These are phyloP conservation scores for Alternaria triticina DNA, from an alignment of 2,329 filamentous ascomycete species.

Conservation along the genomic window DNA sequence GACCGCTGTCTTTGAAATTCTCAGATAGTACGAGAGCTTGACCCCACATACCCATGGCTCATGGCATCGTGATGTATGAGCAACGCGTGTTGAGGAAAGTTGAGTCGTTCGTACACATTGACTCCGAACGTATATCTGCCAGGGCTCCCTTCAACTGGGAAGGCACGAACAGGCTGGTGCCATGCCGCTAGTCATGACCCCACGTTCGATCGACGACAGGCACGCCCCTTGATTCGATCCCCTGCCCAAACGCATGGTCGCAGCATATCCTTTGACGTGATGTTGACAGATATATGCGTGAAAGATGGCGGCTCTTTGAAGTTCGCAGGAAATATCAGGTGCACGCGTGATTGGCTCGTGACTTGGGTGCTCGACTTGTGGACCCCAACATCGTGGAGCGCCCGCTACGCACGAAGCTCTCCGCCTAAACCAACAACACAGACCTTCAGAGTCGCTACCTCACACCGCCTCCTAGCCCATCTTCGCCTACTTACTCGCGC, in stretches of 20 bases:
- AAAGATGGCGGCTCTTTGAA: background rate
- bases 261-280: background rate
- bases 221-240: slow-evolving; percentile 12
- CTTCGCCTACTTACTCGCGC: slow-evolving; percentile 18
- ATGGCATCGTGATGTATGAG: background rate
- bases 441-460: slow-evolving; percentile 19
- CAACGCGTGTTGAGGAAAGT: background rate
- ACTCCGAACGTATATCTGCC: background rate
- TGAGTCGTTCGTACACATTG: background rate
- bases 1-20: background rate
- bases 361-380: background rate
- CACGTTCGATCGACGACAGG: slow-evolving; percentile 12
- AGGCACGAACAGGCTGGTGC: background rate
- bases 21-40: background rate
- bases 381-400: slow-evolving; percentile 12
- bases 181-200: slow-evolving; percentile 14
- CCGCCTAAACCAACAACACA: slow-evolving; percentile 19
- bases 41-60: background rate
- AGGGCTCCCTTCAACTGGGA: background rate
- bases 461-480: slow-evolving; percentile 15
- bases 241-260: background rate
- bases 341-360: slow-evolving; percentile 15
- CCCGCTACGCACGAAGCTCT: slow-evolving; percentile 16
- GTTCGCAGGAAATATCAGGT: slow-evolving; percentile 3
- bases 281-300: background rate